phyloP scores from a whole-genome alignment of 1,284 basidiomycete genomes.

The Somion occarium region DNA sequence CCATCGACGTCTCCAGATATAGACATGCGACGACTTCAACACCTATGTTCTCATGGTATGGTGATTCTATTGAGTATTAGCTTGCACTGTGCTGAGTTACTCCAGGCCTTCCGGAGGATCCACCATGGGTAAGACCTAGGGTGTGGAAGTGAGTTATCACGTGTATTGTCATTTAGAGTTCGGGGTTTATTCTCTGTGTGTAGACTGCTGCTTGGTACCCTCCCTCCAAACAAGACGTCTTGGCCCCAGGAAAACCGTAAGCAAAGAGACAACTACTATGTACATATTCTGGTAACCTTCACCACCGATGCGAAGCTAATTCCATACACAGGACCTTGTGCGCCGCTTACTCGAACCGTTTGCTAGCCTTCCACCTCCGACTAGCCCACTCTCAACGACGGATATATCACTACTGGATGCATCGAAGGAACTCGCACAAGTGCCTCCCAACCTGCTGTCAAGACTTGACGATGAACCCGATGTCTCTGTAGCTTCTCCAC shows the following conservation, averaged over 20 bases:
- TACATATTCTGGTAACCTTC: slow-evolving; percentile 22
- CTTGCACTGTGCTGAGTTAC: slow-evolving; percentile 7
- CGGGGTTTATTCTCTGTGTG: background rate
- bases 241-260: slow-evolving; percentile 56
- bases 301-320: slow-evolving; percentile 1
- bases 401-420: slow-evolving; percentile 49
- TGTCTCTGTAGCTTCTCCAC: slow-evolving; percentile 38
- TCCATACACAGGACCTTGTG: slow-evolving; percentile 52
- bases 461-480: slow-evolving; percentile 52
- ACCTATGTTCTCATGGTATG: slow-evolving; percentile 55
- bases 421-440: slow-evolving; percentile 52
- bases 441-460: slow-evolving; percentile 48
- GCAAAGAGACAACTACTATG: slow-evolving; percentile 69
- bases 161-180: too few species aligned
- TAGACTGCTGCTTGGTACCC: slow-evolving; percentile 59
- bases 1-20: slow-evolving; percentile 43
- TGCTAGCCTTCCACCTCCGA: slow-evolving; percentile 40
- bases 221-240: slow-evolving; percentile 49
- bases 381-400: slow-evolving; percentile 33
- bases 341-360: slow-evolving; percentile 57
- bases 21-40: slow-evolving; percentile 50
- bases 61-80: slow-evolving; percentile 1
- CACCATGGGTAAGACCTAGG: slow-evolving; percentile 65
- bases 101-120: slow-evolving; percentile 67
- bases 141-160: slow-evolving; percentile 60